These are phyloP conservation scores for Fusarium poae DNA, from an alignment of 2,329 filamentous ascomycete genomes.

Conservation along the genomic window DNA sequence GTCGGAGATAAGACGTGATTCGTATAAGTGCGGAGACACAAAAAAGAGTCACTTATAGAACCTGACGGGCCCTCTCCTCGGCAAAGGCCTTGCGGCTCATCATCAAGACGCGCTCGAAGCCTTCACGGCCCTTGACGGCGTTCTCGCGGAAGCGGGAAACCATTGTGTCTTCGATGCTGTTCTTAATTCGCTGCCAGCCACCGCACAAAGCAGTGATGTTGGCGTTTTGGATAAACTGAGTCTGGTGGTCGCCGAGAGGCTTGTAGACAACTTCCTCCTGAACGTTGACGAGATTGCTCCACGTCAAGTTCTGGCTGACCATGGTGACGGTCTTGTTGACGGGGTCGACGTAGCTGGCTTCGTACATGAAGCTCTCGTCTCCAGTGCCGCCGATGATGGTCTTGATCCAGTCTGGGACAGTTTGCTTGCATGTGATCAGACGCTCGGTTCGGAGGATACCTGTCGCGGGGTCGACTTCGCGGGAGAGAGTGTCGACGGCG, in stretches of 20 bases:
- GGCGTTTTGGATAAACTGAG: slow-evolving; percentile 88
- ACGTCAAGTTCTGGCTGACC: slow-evolving; percentile 95
- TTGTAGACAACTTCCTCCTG: slow-evolving; percentile 93
- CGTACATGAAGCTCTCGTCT: slow-evolving; percentile 90
- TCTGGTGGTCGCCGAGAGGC: slow-evolving; percentile 71
- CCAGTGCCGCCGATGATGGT: slow-evolving; percentile 79
- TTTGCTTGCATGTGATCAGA: slow-evolving; percentile 72
- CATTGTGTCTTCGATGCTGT: slow-evolving; percentile 92
- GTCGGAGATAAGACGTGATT: slow-evolving; percentile 14
- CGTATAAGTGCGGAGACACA: slow-evolving; percentile 4
- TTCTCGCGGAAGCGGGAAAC: slow-evolving; percentile 93
- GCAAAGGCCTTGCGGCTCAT: slow-evolving; percentile 94
- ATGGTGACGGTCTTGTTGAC: slow-evolving; percentile 88
- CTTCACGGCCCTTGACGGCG: slow-evolving; percentile 88
- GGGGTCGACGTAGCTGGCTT: slow-evolving; percentile 95
- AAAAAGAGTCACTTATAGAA: slow-evolving; percentile 33
- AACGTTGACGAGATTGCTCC: slow-evolving; percentile 88
- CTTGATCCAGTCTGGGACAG: slow-evolving; percentile 82
- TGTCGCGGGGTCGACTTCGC: slow-evolving; percentile 68
- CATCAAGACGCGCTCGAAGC: slow-evolving; percentile 93
- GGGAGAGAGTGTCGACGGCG: slow-evolving; percentile 91
- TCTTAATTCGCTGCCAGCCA: slow-evolving; percentile 97
- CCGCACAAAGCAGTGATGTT: slow-evolving; percentile 94
- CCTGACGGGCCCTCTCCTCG: slow-evolving; percentile 79
- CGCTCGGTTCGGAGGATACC: slow-evolving; percentile 73